A percentile compares a stretch with the other conserved stretches of the same genome.
phyloP scores from a whole-genome alignment of 768 basidiomycete genomes.

The Lepiota subincarnata region DNA sequence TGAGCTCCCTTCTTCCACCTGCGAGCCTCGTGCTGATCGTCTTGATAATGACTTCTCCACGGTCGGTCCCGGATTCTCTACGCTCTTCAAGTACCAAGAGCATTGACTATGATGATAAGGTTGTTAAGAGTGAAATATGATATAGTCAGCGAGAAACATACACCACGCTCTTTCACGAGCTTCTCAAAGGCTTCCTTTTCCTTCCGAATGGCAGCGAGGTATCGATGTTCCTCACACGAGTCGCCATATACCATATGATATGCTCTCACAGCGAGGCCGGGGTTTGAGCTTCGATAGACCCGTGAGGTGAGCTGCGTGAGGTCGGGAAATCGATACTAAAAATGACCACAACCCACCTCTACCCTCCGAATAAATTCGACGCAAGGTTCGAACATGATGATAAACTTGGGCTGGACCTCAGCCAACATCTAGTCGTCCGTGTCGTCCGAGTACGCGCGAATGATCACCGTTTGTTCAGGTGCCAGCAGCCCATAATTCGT shows the following conservation, averaged over 20 bases:
- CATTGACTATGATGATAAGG: conserved; percentile 61
- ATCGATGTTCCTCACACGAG: conserved; percentile 94
- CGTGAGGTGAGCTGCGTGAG: conserved; percentile 23
- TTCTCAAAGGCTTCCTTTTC: conserved; percentile 95
- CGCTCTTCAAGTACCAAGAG: conserved; percentile 78
- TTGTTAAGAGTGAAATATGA: not conserved
- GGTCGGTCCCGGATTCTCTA: conserved; percentile 27
- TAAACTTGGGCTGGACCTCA: conserved; percentile 86
- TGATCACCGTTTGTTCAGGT: conserved; percentile 76
- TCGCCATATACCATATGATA: conserved; percentile 96
- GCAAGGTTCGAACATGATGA: conserved; percentile 94
- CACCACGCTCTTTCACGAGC: conserved; percentile 88
- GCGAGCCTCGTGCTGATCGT: conserved; percentile 84
- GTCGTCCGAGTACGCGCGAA: conserved; percentile 89
- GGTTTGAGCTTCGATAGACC: conserved; percentile 85
- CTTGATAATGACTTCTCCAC: conserved; percentile 62
- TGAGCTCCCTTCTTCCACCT: conserved; percentile 73
- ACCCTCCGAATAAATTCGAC: conserved; percentile 90
- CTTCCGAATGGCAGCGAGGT: conserved; percentile 79
- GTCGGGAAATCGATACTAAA: not conserved
- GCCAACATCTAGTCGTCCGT: conserved; percentile 84
- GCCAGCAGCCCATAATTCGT: conserved; percentile 73
- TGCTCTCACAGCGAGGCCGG: conserved; percentile 79
- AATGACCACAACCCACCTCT: conserved; percentile 53
- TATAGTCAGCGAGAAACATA: conserved; percentile 35